Evolutionary conservation across 768 basidiomycete species (phyloP).

Genomic region (Leccinellum luteum): DNA sequence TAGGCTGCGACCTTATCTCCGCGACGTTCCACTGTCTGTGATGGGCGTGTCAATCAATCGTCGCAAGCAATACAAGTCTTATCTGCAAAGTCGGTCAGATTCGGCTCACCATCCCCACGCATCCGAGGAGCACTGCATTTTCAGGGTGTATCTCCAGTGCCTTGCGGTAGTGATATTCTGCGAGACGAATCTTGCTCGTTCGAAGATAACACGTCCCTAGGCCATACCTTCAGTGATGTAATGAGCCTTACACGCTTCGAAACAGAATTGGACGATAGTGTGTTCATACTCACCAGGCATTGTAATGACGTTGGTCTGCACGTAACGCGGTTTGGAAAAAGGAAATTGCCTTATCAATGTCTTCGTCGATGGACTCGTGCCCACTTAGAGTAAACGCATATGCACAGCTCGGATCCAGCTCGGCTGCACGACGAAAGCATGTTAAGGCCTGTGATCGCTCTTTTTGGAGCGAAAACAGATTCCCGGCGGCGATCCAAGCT

Average conservation of each 20-base stretch:
- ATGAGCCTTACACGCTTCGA: conserved; percentile 19
- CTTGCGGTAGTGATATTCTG: conserved; percentile 95
- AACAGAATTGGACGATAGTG: not conserved
- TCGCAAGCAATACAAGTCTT: conserved; percentile 10
- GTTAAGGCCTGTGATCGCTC: conserved; percentile 90
- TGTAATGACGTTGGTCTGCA: conserved; percentile 91
- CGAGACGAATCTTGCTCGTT: conserved; percentile 88
- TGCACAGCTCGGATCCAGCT: conserved; percentile 86
- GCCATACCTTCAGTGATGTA: conserved; percentile 77
- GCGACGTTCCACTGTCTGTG: conserved; percentile 84
- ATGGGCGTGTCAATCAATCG: conserved; percentile 14
- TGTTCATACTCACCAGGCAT: conserved; percentile 79
- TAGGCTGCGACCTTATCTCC: conserved; percentile 76
- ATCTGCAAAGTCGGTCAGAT: conserved; percentile 15
- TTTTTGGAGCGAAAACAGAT: conserved; percentile 92
- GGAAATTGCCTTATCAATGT: conserved; percentile 85
- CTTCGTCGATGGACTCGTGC: conserved; percentile 95
- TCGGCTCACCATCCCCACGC: conserved; percentile 88
- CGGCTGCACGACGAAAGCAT: conserved; percentile 89
- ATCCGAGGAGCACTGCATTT: conserved; percentile 94
- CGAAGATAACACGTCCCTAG: conserved; percentile 94
- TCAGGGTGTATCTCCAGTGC: conserved; percentile 90
- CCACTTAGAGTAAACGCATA: conserved; percentile 97
- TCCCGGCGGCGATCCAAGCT: conserved; percentile 96
- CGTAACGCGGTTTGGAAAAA: conserved; percentile 92